Base-by-base conservation (phyloP, 768 basidiomycete species). In the Ramaria sp. region DNA sequence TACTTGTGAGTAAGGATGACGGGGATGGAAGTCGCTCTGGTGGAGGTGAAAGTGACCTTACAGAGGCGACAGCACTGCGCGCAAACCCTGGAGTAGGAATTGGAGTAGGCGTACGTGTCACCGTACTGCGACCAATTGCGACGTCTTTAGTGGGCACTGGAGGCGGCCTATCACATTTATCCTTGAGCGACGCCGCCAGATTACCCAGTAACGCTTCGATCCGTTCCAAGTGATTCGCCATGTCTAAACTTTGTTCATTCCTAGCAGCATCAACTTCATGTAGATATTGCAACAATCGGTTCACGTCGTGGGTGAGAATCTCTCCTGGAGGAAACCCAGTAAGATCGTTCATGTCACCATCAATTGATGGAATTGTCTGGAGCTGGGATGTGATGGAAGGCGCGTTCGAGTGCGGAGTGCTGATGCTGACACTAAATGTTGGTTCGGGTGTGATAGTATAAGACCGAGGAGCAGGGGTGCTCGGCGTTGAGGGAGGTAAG, bases 201-300 rank as follows among this genome's bases (percentile, higher is more conserved):
- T 82, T 78, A 12, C 72, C 73, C 2, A 95, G 69, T 59, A 87
- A 82, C 36, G 82, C 73, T 55, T 84, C 77, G 37, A 96, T 78
- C 0, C 80, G 77, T 50, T 77, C 77, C 3, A 95, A 72, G 62
- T 85, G 82, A 44, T 78, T 79, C 0, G 76, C 73, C 7, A 93
- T 63, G 15, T 82, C 82, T 25, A 77, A 72, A 28, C 73, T 77
- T 59, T 93, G 86, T 2, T 77, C 71, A 0, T 79, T 82, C 51
- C 85, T 71, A 16, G 72, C 69, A 30, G 75, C 70, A 60, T 90
- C 81, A 12, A 90, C 62, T 50, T 87, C 82, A 50, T 86, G 79
- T 9, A 83, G 65, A 52, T 73, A 71, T 37, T 78, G 70, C 48
- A 82, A 64, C 16, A 82, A 59, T 7, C 67, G 58, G 45, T 66